phyloP scores from a whole-genome alignment of 192 early-diverging fungal genomes.

The Coemansia furcata region DNA sequence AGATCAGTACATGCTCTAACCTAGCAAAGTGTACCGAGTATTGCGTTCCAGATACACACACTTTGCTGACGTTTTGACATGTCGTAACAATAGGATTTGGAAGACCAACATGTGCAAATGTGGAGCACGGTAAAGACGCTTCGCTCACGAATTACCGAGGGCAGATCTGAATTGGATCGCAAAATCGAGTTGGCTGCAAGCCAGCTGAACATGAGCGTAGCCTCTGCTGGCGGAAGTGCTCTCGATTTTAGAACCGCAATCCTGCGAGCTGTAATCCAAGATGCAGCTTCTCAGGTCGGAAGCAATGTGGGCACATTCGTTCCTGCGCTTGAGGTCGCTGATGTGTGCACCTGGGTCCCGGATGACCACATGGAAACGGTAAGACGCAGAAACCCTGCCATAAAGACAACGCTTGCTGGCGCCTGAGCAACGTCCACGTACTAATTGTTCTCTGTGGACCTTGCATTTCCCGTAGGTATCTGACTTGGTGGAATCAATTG shows the following conservation, averaged over 20 bases:
- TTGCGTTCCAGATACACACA: neutral
- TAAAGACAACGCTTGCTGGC: neutral
- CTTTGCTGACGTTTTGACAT: neutral
- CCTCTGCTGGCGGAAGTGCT: constrained; percentile 1
- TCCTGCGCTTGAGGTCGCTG: constrained; percentile 2
- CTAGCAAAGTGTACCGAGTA: neutral
- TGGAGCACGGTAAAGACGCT: constrained; percentile 2
- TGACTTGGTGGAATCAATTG: neutral
- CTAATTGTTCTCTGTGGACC: neutral
- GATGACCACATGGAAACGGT: constrained; percentile 15
- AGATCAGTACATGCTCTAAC: neutral
- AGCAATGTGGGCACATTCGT: neutral
- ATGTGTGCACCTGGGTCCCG: constrained; percentile 6
- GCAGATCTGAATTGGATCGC: constrained; percentile 9
- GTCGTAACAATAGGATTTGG: constrained; percentile 16
- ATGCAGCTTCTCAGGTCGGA: constrained; percentile 15
- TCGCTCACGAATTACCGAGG: neutral
- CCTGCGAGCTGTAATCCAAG: constrained; percentile 17
- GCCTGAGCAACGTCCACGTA: neutral
- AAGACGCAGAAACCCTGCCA: neutral
- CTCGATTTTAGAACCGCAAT: constrained; percentile 10
- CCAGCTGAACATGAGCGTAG: constrained; percentile 24
- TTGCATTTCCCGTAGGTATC: constrained; percentile 2
- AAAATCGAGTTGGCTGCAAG: constrained; percentile 31
- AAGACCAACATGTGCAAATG: constrained; percentile 23